Evolutionary conservation across 768 basidiomycete genomes (phyloP).

Genomic region (Lepiota brunneoincarnata): DNA sequence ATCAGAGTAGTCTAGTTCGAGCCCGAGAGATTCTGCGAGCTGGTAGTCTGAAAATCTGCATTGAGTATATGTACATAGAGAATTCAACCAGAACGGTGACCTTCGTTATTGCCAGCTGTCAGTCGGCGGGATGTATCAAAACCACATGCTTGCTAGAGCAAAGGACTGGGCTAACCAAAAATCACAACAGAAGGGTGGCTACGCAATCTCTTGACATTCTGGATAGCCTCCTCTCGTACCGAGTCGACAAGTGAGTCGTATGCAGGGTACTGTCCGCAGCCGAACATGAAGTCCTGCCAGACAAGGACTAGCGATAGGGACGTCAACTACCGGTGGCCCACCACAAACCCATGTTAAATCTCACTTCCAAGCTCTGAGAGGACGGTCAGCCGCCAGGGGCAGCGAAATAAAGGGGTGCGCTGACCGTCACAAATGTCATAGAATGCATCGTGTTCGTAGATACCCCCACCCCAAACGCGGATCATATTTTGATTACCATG

Average conservation of each 20-base stretch:
- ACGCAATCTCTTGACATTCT: conserved; percentile 80
- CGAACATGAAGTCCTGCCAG: conserved; percentile 99
- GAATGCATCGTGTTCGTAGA: conserved; percentile 81
- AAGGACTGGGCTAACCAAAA: conserved; percentile 50
- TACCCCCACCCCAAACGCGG: conserved; percentile 92
- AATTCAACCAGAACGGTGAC: conserved; percentile 23
- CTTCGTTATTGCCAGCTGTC: conserved; percentile 81
- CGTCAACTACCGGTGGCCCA: not conserved
- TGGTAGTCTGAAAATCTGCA: conserved; percentile 62
- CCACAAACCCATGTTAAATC: conserved; percentile 15
- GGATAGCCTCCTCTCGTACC: conserved; percentile 75
- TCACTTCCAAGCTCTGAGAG: conserved; percentile 62
- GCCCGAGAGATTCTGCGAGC: conserved; percentile 73
- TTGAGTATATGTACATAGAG: not conserved
- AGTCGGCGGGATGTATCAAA: not conserved
- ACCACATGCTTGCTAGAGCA: not conserved
- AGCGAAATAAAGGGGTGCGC: conserved; percentile 5
- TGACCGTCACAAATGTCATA: conserved; percentile 82
- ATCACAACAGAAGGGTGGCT: conserved; percentile 90
- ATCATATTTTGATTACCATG: conserved; percentile 93
- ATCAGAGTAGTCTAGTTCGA: conserved; percentile 84
- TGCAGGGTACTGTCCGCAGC: conserved; percentile 92
- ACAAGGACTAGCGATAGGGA: conserved; percentile 63
- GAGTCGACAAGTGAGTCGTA: conserved; percentile 75
- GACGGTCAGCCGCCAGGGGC: not conserved